Conservation (phyloP, 495 filamentous ascomycete species). For the Penicillium dipodomyicola region DNA sequence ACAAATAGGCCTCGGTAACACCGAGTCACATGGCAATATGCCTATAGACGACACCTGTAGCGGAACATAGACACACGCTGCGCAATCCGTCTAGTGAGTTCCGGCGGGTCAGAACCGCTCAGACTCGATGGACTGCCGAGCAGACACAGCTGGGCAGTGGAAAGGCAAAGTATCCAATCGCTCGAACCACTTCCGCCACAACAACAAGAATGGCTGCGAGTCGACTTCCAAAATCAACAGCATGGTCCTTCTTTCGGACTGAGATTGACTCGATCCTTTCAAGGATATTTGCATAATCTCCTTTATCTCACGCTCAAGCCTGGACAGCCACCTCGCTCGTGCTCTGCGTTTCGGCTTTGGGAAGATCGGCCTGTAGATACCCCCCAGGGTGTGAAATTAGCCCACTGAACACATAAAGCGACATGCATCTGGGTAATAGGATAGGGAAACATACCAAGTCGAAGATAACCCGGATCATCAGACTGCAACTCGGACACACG, state of each 20-base stretch:
- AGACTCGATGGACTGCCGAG: neutral
- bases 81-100: neutral
- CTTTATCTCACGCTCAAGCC: conserved; percentile 25
- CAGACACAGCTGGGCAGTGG: neutral
- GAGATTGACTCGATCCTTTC: neutral
- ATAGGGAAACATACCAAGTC: conserved; percentile 61
- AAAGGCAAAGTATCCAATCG: neutral
- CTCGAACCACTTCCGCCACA: neutral
- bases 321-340: conserved; percentile 39
- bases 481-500: conserved; percentile 91
- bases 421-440: neutral
- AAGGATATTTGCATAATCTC: neutral
- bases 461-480: conserved; percentile 95
- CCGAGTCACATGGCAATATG: neutral
- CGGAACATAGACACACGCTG: neutral
- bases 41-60: too few relatives aligned
- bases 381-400: conserved; percentile 18
- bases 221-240: neutral
- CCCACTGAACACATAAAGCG: conserved; percentile 1
- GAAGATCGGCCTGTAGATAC: conserved; percentile 41
- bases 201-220: too few relatives aligned
- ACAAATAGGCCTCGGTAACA: neutral
- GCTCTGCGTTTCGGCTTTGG: conserved; percentile 37
- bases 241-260: neutral
- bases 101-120: neutral